phyloP scores from a whole-genome alignment of 2,329 filamentous ascomycete genomes.

The Talaromyces verruculosus region DNA sequence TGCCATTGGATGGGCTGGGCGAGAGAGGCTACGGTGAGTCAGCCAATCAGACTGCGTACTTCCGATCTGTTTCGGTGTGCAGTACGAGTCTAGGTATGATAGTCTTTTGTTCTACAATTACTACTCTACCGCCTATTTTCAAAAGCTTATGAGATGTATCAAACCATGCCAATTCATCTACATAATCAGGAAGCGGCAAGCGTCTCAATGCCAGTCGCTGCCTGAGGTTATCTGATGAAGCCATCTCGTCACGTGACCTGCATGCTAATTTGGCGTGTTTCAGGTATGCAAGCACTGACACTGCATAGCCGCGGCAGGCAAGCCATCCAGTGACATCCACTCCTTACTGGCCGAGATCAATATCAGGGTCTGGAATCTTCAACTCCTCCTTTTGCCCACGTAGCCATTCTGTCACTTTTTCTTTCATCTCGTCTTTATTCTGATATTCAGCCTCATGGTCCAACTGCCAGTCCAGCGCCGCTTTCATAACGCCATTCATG shows the following conservation, averaged over 20 bases:
- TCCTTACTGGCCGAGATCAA: not conserved
- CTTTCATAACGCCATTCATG: slow-evolving; percentile 6
- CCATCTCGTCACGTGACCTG: slow-evolving; percentile 12
- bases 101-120: not conserved
- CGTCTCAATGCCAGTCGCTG: not conserved
- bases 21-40: not conserved
- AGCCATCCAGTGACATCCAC: not conserved
- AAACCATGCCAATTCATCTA: not conserved
- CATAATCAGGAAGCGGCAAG: not conserved
- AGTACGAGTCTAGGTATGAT: not conserved
- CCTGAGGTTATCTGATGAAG: not conserved
- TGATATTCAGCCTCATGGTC: not conserved
- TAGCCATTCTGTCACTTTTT: slow-evolving; percentile 4
- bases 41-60: slow-evolving; percentile 6
- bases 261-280: slow-evolving; percentile 18
- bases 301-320: not conserved
- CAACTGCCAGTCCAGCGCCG: slow-evolving; percentile 12
- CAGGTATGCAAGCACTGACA: slow-evolving; percentile 10
- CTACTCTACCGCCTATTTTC: not conserved
- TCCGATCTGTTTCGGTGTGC: not conserved
- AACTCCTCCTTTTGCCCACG: not conserved
- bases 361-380: slow-evolving; percentile 9
- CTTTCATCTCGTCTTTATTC: not conserved
- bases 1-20: not conserved
- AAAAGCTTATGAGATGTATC: no score